Evolutionary conservation across 352 stramenopile species (phyloP).

Genomic region (Thraustotheca clavata): DNA sequence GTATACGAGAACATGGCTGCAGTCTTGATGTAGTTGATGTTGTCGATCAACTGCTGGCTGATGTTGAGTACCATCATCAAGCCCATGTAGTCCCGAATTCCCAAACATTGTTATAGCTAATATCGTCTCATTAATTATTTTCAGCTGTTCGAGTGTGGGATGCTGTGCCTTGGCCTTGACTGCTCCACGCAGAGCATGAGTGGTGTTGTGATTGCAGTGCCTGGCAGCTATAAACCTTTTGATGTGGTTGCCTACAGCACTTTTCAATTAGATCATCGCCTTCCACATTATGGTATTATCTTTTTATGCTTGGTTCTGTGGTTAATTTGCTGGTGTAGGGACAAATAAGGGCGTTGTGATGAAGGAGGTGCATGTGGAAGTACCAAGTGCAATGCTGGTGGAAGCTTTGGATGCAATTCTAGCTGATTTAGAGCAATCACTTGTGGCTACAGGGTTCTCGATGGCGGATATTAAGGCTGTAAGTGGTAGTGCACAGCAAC

Average conservation of each 20-base stretch:
- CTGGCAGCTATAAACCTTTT: slow-evolving; percentile 15
- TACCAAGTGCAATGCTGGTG: slow-evolving; percentile 71
- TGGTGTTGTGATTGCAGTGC: slow-evolving; percentile 42
- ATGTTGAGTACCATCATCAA: neutral
- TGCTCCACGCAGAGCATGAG: slow-evolving; percentile 84
- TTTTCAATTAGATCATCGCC: slow-evolving; percentile 61
- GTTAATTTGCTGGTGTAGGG: too few relatives aligned
- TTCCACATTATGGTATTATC: slow-evolving; percentile 38
- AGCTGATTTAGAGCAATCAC: slow-evolving; percentile 28
- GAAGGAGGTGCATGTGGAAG: slow-evolving; percentile 36
- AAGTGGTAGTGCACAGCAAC: slow-evolving; percentile 74
- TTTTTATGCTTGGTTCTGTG: too few relatives aligned
- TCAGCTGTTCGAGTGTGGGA: neutral
- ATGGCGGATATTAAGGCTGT: slow-evolving; percentile 45
- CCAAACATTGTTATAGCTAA: neutral
- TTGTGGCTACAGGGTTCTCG: slow-evolving; percentile 20
- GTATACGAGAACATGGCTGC: neutral
- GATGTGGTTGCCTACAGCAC: slow-evolving; percentile 40
- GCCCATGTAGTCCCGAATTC: neutral
- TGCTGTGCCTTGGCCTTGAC: slow-evolving; percentile 57
- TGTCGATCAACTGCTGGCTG: neutral
- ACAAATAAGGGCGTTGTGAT: slow-evolving; percentile 62
- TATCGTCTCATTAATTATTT: slow-evolving; percentile 7
- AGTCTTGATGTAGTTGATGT: neutral
- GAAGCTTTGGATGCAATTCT: slow-evolving; percentile 69